phyloP scores from a whole-genome alignment of 305 asterid genomes.

The Ilex paraguariensis region DNA sequence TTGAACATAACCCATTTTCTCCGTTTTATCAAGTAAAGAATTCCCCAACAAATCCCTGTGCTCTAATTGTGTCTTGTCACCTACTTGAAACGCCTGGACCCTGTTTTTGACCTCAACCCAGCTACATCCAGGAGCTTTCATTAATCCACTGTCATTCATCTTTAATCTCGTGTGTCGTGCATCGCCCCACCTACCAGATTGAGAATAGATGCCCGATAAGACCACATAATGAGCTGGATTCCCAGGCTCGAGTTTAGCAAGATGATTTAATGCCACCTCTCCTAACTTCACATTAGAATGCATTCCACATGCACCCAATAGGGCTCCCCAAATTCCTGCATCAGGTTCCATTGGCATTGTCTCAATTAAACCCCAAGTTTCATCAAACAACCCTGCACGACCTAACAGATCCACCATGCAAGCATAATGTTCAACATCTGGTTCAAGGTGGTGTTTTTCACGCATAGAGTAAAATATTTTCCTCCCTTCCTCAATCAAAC shows the following conservation, averaged over 20 bases:
- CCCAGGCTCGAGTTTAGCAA: conserved; percentile 43
- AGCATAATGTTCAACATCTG: conserved; percentile 34
- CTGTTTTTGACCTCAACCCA: conserved; percentile 53
- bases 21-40: too few relatives aligned
- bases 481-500: conserved; percentile 31
- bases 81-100: background rate
- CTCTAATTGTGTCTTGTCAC: background rate
- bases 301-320: conserved; percentile 68
- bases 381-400: conserved; percentile 38
- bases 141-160: conserved; percentile 52
- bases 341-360: conserved; percentile 38
- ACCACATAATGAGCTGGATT: conserved; percentile 60
- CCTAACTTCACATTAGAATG: conserved; percentile 54
- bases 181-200: conserved; percentile 52
- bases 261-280: conserved; percentile 59
- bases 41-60: background rate
- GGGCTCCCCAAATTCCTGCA: conserved; percentile 79
- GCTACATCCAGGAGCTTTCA: conserved; percentile 73
- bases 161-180: conserved; percentile 45
- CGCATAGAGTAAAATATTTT: conserved; percentile 24
- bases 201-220: conserved; percentile 52
- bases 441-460: conserved; percentile 18
- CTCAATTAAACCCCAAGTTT: conserved; percentile 24
- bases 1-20: too few relatives aligned
- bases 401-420: conserved; percentile 42